Percentiles rank a stretch among this genome's conserved stretches.
Conservation (phyloP, 2,329 filamentous ascomycete genomes). For the Paecilomyces sp. region DNA sequence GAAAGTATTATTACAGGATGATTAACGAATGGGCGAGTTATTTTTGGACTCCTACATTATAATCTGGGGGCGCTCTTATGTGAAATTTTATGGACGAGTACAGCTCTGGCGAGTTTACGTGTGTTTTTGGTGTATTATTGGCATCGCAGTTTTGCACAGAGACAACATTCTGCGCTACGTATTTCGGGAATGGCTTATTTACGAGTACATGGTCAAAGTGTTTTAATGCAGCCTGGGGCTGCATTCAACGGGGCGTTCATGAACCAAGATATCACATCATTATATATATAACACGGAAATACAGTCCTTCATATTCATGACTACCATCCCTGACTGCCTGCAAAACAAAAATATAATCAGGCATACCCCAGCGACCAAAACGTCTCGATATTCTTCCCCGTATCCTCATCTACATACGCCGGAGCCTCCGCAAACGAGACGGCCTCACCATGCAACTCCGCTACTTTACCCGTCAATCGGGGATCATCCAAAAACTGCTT, state of each 20-base stretch:
- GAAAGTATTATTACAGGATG: conserved; percentile 31
- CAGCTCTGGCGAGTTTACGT: not conserved
- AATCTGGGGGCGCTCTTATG: not conserved
- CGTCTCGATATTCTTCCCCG: conserved; percentile 39
- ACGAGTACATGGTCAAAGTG: not conserved
- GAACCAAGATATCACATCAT: not conserved
- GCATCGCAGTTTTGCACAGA: not conserved
- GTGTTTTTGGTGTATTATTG: not conserved
- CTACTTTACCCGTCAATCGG: conserved; percentile 38
- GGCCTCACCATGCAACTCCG: conserved; percentile 46
- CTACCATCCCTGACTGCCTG: not conserved
- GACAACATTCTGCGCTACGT: not conserved
- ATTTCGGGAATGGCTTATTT: not conserved
- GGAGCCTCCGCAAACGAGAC: conserved; percentile 41
- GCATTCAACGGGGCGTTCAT: not conserved
- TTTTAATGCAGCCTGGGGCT: not conserved
- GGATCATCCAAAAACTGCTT: conserved; percentile 35
- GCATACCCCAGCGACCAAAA: conserved; percentile 45
- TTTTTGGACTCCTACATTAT: not conserved
- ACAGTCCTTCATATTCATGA: not conserved
- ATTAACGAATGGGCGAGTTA: conserved; percentile 6
- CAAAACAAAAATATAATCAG: conserved; percentile 13
- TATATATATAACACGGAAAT: not conserved
- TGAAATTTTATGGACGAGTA: not conserved
- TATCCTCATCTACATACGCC: conserved; percentile 44